Percentiles rank a stretch among this genome's conserved stretches.
Conservation (phyloP, 352 stramenopile species). For the Pythium insidiosum region DNA sequence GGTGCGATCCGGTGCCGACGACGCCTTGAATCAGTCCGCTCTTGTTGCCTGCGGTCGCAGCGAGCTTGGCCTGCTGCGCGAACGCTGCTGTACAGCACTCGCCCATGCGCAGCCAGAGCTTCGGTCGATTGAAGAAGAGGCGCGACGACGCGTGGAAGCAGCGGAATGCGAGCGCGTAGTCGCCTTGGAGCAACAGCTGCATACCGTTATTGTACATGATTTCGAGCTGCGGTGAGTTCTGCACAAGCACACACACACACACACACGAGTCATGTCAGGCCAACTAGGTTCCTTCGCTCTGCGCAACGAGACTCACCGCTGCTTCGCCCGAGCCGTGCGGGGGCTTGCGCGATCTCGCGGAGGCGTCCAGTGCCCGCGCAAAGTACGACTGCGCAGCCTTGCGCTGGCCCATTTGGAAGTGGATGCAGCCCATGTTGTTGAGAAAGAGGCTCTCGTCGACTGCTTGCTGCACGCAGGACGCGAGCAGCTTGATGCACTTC, state of each 20-base stretch:
- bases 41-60: slow-evolving; percentile 58
- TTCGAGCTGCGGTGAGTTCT: slow-evolving; percentile 77
- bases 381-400: slow-evolving; percentile 91
- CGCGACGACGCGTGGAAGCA: slow-evolving; percentile 87
- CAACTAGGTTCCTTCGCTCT: too few relatives aligned
- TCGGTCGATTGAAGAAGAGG: slow-evolving; percentile 87
- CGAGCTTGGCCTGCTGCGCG: slow-evolving; percentile 58
- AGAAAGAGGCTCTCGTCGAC: slow-evolving; percentile 83
- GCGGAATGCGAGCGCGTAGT: slow-evolving; percentile 79
- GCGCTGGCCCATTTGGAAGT: slow-evolving; percentile 87
- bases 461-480: slow-evolving; percentile 78
- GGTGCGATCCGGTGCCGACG: slow-evolving; percentile 68
- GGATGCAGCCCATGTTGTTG: slow-evolving; percentile 91
- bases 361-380: slow-evolving; percentile 67
- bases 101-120: slow-evolving; percentile 88
- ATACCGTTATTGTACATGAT: slow-evolving; percentile 92
- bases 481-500: slow-evolving; percentile 91
- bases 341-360: slow-evolving; percentile 40
- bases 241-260: too few relatives aligned
- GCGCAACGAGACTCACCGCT: slow-evolving; percentile 28
- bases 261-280: too few relatives aligned
- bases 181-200: slow-evolving; percentile 79
- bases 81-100: slow-evolving; percentile 87
- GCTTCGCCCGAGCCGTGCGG: slow-evolving; percentile 22
- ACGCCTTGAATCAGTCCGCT: slow-evolving; percentile 76